phyloP scores from a whole-genome alignment of 1,284 basidiomycete genomes.

The Vanrija pseudolonga region DNA sequence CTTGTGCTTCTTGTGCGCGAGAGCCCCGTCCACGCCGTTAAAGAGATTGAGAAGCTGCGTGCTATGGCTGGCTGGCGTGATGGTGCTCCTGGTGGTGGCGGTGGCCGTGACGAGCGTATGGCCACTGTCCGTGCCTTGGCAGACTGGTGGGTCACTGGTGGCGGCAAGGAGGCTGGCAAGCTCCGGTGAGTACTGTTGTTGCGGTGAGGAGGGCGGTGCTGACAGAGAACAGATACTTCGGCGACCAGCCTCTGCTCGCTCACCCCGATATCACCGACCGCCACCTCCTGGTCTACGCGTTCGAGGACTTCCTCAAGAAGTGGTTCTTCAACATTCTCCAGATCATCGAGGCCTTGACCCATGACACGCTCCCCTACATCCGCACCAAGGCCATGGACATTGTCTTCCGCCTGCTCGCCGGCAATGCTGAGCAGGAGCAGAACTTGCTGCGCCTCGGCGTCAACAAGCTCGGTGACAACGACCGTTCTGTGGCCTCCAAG shows the following conservation, averaged over 20 bases:
- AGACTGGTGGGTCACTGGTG: conserved; percentile 96
- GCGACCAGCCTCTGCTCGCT: conserved; percentile 73
- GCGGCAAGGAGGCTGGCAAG: conserved; percentile 66
- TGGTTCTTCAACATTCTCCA: conserved; percentile 92
- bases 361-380: conserved; percentile 85
- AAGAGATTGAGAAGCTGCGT: conserved; percentile 71
- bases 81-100: conserved; percentile 35
- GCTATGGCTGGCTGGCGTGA: conserved; percentile 74
- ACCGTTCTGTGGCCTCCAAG: conserved; percentile 82
- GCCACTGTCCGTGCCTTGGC: conserved; percentile 85
- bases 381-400: conserved; percentile 73
- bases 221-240: conserved; percentile 67
- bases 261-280: conserved; percentile 67
- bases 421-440: conserved; percentile 95
- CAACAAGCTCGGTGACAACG: conserved; percentile 92
- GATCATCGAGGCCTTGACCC: conserved; percentile 80
- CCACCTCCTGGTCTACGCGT: conserved; percentile 78
- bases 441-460: conserved; percentile 87
- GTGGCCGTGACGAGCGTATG: conserved; percentile 74
- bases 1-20: conserved; percentile 86
- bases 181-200: conserved; percentile 60
- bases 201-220: not conserved
- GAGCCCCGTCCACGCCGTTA: conserved; percentile 83
- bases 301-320: conserved; percentile 96
- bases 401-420: conserved; percentile 74